phyloP scores from a whole-genome alignment of 2,329 filamentous ascomycete species.

The Beauveria caledonica region DNA sequence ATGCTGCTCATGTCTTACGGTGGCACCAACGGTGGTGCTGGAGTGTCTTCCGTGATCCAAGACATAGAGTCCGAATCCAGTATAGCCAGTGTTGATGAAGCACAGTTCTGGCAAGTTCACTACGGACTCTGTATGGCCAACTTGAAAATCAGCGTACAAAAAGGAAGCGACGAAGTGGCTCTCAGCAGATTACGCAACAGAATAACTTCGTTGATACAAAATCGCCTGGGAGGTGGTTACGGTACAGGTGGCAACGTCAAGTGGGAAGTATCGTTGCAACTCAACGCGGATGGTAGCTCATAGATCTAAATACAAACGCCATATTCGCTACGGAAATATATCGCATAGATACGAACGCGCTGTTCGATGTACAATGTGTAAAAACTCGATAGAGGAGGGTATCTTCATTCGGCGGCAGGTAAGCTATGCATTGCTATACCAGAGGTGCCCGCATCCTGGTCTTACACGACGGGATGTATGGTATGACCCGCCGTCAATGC shows the following conservation, averaged over 20 bases:
- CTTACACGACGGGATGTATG: background rate
- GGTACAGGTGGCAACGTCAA: conserved; percentile 68
- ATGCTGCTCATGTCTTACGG: conserved; percentile 93
- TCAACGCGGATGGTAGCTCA: conserved; percentile 34
- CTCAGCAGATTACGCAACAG: conserved; percentile 67
- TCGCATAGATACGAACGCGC: background rate
- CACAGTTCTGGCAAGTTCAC: conserved; percentile 97
- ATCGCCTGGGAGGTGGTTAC: conserved; percentile 80
- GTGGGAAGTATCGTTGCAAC: conserved; percentile 91
- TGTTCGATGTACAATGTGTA: background rate
- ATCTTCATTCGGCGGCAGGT: conserved; percentile 17
- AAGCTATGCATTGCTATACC: background rate
- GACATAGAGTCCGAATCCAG: conserved; percentile 77
- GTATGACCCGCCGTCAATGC: background rate
- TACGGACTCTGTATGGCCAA: conserved; percentile 96
- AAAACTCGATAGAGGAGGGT: conserved; percentile 20
- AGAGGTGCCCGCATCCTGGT: background rate
- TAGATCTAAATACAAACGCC: background rate
- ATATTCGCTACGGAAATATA: background rate
- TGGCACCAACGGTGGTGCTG: conserved; percentile 28
- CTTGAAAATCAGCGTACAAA: conserved; percentile 64
- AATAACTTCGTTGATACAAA: conserved; percentile 71
- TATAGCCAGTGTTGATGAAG: conserved; percentile 74
- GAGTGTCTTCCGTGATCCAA: conserved; percentile 66
- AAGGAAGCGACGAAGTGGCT: conserved; percentile 59